These are phyloP conservation scores for Pochonia chlamydosporia DNA, from an alignment of 2,329 filamentous ascomycete genomes.

Conservation along the genomic window DNA sequence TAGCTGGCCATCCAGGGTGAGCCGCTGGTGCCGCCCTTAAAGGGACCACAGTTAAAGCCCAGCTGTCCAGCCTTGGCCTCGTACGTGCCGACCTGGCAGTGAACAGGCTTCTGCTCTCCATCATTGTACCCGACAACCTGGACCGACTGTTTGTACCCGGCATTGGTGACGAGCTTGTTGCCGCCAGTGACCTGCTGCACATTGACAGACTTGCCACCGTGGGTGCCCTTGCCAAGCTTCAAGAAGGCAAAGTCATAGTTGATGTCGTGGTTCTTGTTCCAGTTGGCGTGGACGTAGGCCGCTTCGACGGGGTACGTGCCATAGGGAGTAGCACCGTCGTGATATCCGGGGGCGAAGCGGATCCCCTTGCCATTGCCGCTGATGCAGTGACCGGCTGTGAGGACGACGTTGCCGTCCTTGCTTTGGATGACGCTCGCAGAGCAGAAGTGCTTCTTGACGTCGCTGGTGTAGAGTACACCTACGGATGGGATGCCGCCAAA, in stretches of 20 bases:
- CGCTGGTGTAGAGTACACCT: slow-evolving; percentile 6
- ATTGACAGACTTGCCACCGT: slow-evolving; percentile 6
- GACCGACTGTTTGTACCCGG: slow-evolving; percentile 7
- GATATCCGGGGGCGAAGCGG: slow-evolving; percentile 10
- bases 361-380: slow-evolving; percentile 5
- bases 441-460: slow-evolving; percentile 7
- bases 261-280: slow-evolving; percentile 7
- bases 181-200: slow-evolving; percentile 10
- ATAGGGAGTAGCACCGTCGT: slow-evolving; percentile 9
- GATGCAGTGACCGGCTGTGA: slow-evolving; percentile 11
- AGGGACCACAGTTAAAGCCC: slow-evolving; percentile 8
- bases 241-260: slow-evolving; percentile 11
- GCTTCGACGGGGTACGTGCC: slow-evolving; percentile 10
- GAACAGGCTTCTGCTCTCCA: slow-evolving; percentile 7
- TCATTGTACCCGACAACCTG: slow-evolving; percentile 10
- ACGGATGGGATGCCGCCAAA: slow-evolving; percentile 10
- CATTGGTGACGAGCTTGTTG: slow-evolving; percentile 9
- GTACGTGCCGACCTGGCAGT: slow-evolving; percentile 8
- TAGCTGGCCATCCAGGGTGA: slow-evolving; percentile 10
- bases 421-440: slow-evolving; percentile 10
- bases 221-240: slow-evolving; percentile 9
- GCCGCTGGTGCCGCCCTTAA: slow-evolving; percentile 11
- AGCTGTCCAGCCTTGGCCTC: slow-evolving; percentile 9
- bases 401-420: slow-evolving; percentile 8
- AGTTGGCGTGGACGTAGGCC: slow-evolving; percentile 4